Conservation (phyloP, 768 basidiomycete genomes). For the Mrakia gelida region DNA sequence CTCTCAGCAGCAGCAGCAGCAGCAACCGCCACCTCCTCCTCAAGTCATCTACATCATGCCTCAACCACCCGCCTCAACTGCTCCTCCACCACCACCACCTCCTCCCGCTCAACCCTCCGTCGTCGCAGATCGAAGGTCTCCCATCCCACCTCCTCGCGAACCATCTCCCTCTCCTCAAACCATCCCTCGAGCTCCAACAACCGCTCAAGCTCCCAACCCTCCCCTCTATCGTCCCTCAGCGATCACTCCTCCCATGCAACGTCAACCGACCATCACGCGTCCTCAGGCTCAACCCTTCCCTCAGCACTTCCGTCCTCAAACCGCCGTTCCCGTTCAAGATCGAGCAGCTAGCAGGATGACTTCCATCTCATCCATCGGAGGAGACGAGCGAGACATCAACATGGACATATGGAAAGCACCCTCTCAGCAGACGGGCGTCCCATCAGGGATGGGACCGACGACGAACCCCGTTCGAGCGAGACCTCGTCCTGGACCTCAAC, state of each 20-base stretch:
- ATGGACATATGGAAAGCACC: neutral
- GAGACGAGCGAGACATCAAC: neutral
- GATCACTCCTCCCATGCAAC: slow-evolving; percentile 1
- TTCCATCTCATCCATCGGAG: neutral
- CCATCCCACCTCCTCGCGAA: neutral
- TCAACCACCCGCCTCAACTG: neutral
- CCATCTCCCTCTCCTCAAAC: neutral
- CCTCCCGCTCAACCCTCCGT: neutral
- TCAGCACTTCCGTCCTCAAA: slow-evolving; percentile 6
- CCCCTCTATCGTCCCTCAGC: neutral
- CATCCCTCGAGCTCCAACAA: neutral
- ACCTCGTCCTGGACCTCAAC: neutral
- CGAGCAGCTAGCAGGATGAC: neutral
- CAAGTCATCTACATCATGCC: slow-evolving; percentile 18
- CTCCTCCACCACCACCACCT: neutral
- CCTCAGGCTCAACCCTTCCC: neutral
- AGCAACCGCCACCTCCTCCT: neutral
- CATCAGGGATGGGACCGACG: neutral
- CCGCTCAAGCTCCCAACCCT: slow-evolving; percentile 2
- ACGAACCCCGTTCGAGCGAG: neutral
- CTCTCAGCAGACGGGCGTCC: neutral
- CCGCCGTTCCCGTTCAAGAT: neutral
- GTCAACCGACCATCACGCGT: neutral
- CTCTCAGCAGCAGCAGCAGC: neutral
- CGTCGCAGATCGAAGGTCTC: neutral